Evolutionary conservation across 345 rosid genomes (phyloP).

Genomic region (Heritiera fomes): DNA sequence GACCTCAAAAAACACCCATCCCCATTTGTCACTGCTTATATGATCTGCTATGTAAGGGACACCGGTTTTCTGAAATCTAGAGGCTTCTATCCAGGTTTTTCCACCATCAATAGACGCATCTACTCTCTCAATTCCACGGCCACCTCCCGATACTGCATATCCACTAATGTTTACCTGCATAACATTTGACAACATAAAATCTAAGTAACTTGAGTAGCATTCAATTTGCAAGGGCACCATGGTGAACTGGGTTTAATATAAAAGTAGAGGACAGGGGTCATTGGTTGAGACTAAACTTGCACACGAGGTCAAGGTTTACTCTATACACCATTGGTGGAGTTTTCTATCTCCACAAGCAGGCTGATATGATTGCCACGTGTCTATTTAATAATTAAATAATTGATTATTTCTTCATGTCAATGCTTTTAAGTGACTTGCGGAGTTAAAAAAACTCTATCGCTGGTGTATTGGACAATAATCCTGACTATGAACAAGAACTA

Average conservation of each 20-base stretch:
- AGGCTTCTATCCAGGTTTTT: constrained; percentile 85
- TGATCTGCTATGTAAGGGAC: constrained; percentile 61
- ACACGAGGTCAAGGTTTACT: background rate
- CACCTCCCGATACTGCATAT: constrained; percentile 95
- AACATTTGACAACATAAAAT: background rate
- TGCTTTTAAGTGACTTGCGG: background rate
- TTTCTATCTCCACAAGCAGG: background rate
- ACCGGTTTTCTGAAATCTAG: constrained; percentile 67
- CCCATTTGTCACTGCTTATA: constrained; percentile 79
- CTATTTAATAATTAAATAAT: background rate
- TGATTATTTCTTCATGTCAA: background rate
- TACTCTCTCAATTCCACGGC: constrained; percentile 95
- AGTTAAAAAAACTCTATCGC: background rate
- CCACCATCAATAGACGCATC: constrained; percentile 93
- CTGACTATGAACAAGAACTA: background rate
- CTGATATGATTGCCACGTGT: background rate
- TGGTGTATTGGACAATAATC: background rate
- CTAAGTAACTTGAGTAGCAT: background rate
- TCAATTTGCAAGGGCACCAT: background rate
- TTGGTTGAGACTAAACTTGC: background rate
- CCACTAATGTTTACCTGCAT: constrained; percentile 74
- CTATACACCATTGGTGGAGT: background rate
- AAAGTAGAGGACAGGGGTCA: background rate
- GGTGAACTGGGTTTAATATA: background rate
- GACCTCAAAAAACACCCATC: constrained; percentile 90